These are phyloP conservation scores for Dioscorea dumetorum DNA, from an alignment of 106 monocot species.

Conservation along the genomic window DNA sequence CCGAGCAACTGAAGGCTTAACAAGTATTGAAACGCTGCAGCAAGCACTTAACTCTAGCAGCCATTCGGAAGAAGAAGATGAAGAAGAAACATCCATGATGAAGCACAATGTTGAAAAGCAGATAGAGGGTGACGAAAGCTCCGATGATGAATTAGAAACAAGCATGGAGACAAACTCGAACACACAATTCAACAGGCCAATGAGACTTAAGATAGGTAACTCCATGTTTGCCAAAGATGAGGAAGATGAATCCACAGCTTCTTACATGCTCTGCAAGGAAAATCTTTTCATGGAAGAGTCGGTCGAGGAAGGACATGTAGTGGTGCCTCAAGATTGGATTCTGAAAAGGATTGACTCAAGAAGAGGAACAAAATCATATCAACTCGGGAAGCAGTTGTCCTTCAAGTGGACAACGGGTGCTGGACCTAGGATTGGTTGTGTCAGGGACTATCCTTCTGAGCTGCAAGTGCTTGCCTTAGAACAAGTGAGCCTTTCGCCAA, in stretches of 20 bases:
- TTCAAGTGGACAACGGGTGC: slow-evolving; percentile 78
- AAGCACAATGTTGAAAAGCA: not conserved
- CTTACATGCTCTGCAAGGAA: slow-evolving; percentile 18
- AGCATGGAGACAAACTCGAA: no score
- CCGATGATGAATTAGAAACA: no score
- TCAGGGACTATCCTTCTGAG: slow-evolving; percentile 69
- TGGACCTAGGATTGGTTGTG: slow-evolving; percentile 72
- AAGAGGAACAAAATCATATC: slow-evolving; percentile 43
- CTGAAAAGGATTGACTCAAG: slow-evolving; percentile 52
- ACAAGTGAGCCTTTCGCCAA: slow-evolving; percentile 58
- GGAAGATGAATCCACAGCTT: slow-evolving; percentile 4
- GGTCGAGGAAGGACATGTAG: slow-evolving; percentile 8
- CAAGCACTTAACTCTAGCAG: no score
- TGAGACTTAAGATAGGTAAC: no score
- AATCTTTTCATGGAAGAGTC: slow-evolving; percentile 39
- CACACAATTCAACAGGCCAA: no score
- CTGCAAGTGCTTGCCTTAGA: slow-evolving; percentile 55
- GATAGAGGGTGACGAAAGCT: no score
- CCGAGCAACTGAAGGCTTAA: no score
- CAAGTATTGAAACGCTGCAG: no score
- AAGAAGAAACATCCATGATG: not conserved
- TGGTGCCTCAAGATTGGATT: slow-evolving; percentile 37
- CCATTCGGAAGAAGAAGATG: no score
- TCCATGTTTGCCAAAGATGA: not conserved
- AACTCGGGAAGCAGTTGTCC: slow-evolving; percentile 61